A percentile compares a stretch with the other conserved stretches of the same genome.
Conservation (phyloP, 192 early-diverging fungal genomes). For the Gonapodya prolifera region DNA sequence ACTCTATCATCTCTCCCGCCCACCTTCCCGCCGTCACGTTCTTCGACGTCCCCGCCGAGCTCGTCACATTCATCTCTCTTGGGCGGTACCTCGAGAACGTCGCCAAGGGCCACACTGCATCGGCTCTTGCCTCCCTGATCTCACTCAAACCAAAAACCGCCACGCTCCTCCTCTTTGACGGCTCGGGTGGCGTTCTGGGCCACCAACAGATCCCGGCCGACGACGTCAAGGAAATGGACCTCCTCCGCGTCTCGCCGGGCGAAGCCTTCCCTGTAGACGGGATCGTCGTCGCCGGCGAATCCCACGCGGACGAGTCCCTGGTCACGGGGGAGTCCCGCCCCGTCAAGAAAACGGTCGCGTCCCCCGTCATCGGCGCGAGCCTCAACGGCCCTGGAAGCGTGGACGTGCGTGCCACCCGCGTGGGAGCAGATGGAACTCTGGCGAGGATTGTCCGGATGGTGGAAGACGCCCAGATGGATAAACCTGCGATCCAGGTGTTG, state of each 20-base stretch:
- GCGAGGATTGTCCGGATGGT: slow-evolving; percentile 49
- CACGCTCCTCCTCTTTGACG: slow-evolving; percentile 27
- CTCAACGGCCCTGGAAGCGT: slow-evolving; percentile 45
- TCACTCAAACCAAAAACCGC: slow-evolving; percentile 62
- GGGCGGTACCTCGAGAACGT: slow-evolving; percentile 70
- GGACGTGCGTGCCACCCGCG: slow-evolving; percentile 47
- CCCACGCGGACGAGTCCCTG: slow-evolving; percentile 64
- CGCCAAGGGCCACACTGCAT: slow-evolving; percentile 63
- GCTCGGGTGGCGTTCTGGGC: not conserved
- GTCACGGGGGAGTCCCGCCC: slow-evolving; percentile 71
- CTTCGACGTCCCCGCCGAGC: slow-evolving; percentile 64
- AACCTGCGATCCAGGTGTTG: slow-evolving; percentile 51
- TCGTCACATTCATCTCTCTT: slow-evolving; percentile 69
- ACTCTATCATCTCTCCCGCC: not conserved
- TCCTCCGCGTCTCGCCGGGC: slow-evolving; percentile 56
- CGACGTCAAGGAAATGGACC: slow-evolving; percentile 44
- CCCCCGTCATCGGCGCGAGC: slow-evolving; percentile 44
- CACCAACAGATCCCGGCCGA: slow-evolving; percentile 6
- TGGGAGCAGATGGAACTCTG: slow-evolving; percentile 49
- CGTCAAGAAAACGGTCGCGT: slow-evolving; percentile 32
- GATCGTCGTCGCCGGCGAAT: slow-evolving; percentile 30
- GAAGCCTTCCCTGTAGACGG: slow-evolving; percentile 65
- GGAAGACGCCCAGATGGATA: slow-evolving; percentile 45
- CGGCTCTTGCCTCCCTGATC: slow-evolving; percentile 62
- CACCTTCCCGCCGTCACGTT: slow-evolving; percentile 16